Percentiles rank a stretch among this genome's conserved stretches.
These are phyloP conservation scores for Monosporascus sp. DNA, from an alignment of 2,329 filamentous ascomycete species.

Conservation along the genomic window DNA sequence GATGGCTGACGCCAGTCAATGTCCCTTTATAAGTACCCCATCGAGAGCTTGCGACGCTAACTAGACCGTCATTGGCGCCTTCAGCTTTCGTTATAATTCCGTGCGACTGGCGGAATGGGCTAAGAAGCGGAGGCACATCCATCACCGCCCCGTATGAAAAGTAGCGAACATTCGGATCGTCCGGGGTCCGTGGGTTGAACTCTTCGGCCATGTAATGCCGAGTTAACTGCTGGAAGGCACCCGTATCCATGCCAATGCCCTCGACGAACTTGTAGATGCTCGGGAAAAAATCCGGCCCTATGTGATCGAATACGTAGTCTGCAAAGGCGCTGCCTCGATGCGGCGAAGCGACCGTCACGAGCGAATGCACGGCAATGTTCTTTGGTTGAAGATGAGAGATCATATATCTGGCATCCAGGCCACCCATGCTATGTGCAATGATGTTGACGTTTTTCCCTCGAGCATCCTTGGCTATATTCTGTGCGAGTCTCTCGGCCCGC, in stretches of 20 bases:
- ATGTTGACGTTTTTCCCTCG: slow-evolving; percentile 64
- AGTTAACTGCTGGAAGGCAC: slow-evolving; percentile 57
- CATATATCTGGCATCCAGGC: slow-evolving; percentile 61
- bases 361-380: slow-evolving; percentile 40
- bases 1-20: slow-evolving; percentile 54
- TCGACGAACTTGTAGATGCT: slow-evolving; percentile 49
- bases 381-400: slow-evolving; percentile 48
- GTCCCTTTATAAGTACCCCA: slow-evolving; percentile 63
- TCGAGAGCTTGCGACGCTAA: slow-evolving; percentile 56
- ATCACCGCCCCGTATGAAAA: slow-evolving; percentile 57
- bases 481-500: slow-evolving; percentile 51
- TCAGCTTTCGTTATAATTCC: slow-evolving; percentile 44
- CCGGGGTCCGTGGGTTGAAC: slow-evolving; percentile 54
- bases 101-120: slow-evolving; percentile 53
- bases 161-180: slow-evolving; percentile 49
- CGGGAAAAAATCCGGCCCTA: slow-evolving; percentile 43
- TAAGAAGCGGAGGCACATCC: slow-evolving; percentile 53
- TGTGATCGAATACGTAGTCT: slow-evolving; percentile 45
- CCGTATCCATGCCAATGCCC: slow-evolving; percentile 48
- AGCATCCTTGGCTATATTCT: slow-evolving; percentile 44
- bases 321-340: slow-evolving; percentile 52
- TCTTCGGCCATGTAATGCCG: slow-evolving; percentile 49
- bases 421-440: slow-evolving; percentile 64
- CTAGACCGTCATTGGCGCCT: slow-evolving; percentile 61
- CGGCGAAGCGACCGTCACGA: slow-evolving; percentile 51